Evolutionary conservation across 768 basidiomycete species (phyloP).

Genomic region (Kwoniella dendrophila): DNA sequence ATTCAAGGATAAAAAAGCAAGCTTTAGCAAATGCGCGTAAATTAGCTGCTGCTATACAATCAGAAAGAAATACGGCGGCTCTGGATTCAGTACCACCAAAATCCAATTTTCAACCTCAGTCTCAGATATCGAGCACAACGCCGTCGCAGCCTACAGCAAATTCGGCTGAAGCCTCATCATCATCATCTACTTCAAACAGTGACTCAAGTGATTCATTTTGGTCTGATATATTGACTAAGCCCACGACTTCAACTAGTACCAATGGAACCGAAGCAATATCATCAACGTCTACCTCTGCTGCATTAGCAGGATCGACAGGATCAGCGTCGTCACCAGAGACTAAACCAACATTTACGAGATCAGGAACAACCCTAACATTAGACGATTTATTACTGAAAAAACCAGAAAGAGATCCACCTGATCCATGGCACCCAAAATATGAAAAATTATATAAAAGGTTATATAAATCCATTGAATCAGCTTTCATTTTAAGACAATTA

Average conservation of each 20-base stretch:
- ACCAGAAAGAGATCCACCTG: conserved; percentile 11
- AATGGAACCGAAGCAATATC: neutral
- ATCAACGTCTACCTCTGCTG: too few species aligned
- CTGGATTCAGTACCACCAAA: too few species aligned
- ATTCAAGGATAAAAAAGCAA: conserved; percentile 13
- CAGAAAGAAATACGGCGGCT: neutral
- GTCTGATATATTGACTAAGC: conserved; percentile 12
- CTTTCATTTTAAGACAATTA: conserved; percentile 14
- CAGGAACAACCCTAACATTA: conserved; percentile 4
- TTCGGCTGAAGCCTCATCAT: neutral
- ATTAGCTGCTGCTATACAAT: conserved; percentile 13
- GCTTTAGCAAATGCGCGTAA: conserved; percentile 13
- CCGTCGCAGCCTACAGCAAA: too few species aligned
- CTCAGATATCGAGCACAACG: too few species aligned
- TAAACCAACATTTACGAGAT: neutral
- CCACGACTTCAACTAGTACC: neutral
- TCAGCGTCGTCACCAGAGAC: neutral
- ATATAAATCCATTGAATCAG: conserved; percentile 12
- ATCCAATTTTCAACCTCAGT: too few species aligned
- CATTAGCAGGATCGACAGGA: too few species aligned
- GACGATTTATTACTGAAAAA: conserved; percentile 12
- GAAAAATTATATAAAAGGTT: conserved; percentile 1
- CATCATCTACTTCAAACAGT: neutral
- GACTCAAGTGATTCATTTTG: conserved; percentile 4
- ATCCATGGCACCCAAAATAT: conserved; percentile 21